Percentiles rank a stretch among this genome's conserved stretches.
Evolutionary conservation across 768 basidiomycete species (phyloP).

Genomic region (Lentinula aciculospora): DNA sequence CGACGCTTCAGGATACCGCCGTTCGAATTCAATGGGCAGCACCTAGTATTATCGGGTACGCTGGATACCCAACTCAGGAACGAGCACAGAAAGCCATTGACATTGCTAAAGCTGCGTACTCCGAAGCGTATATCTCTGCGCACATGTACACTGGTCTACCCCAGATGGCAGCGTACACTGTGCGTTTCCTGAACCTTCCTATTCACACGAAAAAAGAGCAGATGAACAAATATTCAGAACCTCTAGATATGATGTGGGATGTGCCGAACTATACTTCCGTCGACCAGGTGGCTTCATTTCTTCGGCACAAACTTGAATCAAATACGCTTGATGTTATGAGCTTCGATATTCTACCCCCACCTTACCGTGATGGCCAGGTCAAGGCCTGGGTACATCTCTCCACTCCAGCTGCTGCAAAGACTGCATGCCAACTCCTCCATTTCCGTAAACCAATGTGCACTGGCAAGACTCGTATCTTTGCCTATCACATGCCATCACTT

Average conservation of each 20-base stretch:
- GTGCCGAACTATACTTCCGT: conserved; percentile 33
- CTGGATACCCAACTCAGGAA: conserved; percentile 49
- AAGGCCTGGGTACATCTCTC: conserved; percentile 54
- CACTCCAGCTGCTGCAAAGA: conserved; percentile 44
- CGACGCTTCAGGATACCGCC: conserved; percentile 43
- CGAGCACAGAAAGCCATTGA: conserved; percentile 48
- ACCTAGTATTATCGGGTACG: conserved; percentile 51
- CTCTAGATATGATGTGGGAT: conserved; percentile 34
- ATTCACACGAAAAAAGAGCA: conserved; percentile 30
- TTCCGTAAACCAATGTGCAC: conserved; percentile 36
- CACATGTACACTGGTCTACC: conserved; percentile 52
- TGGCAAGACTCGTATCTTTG: conserved; percentile 40
- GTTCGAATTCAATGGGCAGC: conserved; percentile 58
- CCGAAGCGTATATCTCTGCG: conserved; percentile 39
- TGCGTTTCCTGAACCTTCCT: conserved; percentile 46
- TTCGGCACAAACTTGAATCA: conserved; percentile 30
- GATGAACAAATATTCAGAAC: conserved; percentile 27
- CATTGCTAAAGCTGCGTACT: conserved; percentile 29
- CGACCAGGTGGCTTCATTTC: conserved; percentile 26
- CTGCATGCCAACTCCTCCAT: conserved; percentile 43
- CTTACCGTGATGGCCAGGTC: conserved; percentile 43
- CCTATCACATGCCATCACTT: conserved; percentile 50
- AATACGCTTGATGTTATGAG: conserved; percentile 22
- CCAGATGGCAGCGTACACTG: conserved; percentile 50
- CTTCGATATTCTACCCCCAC: conserved; percentile 45